Evolutionary conservation across 2,329 filamentous ascomycete species (phyloP).

Genomic region (Fusarium torulosum): DNA sequence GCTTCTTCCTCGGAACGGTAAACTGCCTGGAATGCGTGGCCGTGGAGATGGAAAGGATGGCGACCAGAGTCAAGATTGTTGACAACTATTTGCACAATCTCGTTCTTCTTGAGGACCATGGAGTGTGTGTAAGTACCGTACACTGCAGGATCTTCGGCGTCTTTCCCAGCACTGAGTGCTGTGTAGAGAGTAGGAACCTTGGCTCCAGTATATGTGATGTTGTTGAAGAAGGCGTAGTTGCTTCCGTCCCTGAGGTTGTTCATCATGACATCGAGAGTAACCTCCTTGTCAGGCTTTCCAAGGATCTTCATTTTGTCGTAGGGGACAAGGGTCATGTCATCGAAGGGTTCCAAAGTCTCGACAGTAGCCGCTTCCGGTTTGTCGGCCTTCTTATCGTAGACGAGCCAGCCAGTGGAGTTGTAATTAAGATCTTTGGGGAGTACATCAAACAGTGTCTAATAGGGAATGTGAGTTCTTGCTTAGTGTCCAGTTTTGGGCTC

Average conservation of each 20-base stretch:
- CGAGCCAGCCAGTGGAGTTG: slow-evolving; percentile 74
- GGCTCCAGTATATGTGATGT: slow-evolving; percentile 78
- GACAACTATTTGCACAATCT: slow-evolving; percentile 78
- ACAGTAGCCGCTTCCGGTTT: slow-evolving; percentile 66
- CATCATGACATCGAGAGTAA: slow-evolving; percentile 75
- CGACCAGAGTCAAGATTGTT: slow-evolving; percentile 80
- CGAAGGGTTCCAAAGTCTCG: slow-evolving; percentile 74
- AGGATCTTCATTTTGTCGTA: slow-evolving; percentile 73
- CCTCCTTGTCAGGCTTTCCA: slow-evolving; percentile 70
- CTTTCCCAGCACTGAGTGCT: slow-evolving; percentile 72
- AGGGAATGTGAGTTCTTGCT: not conserved
- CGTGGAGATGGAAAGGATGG: slow-evolving; percentile 85
- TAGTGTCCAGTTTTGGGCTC: rapidly evolving
- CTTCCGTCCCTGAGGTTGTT: slow-evolving; percentile 71
- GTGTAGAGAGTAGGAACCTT: slow-evolving; percentile 87
- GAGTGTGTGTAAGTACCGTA: slow-evolving; percentile 77
- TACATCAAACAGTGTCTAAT: slow-evolving; percentile 73
- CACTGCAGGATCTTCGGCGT: slow-evolving; percentile 68
- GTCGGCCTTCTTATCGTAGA: slow-evolving; percentile 63
- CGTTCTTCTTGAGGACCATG: slow-evolving; percentile 74
- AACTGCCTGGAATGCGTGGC: slow-evolving; percentile 78
- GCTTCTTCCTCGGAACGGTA: slow-evolving; percentile 70
- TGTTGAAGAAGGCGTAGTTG: slow-evolving; percentile 77
- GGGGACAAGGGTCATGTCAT: slow-evolving; percentile 80
- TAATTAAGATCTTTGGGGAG: slow-evolving; percentile 76